Evolutionary conservation across 2,329 filamentous ascomycete species (phyloP).

Genomic region (Escovopsis sp.): DNA sequence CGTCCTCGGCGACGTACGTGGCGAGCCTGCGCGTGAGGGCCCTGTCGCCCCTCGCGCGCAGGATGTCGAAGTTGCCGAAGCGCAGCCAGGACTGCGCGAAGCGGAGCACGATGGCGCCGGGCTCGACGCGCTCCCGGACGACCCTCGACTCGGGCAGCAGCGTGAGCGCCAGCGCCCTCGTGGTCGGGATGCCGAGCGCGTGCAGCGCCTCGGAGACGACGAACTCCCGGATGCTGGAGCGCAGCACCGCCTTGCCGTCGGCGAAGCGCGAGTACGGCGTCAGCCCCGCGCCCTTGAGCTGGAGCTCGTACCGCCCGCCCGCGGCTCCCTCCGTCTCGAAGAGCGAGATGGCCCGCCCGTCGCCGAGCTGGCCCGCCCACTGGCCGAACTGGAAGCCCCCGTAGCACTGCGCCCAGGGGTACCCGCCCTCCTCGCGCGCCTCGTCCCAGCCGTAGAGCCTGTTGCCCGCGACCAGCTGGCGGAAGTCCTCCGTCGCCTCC

Average conservation of each 20-base stretch:
- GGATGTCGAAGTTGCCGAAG: conserved; percentile 92
- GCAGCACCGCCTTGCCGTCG: conserved; percentile 83
- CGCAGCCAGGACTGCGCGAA: conserved; percentile 88
- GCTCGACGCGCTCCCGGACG: conserved; percentile 63
- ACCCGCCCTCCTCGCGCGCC: conserved; percentile 51
- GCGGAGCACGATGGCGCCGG: conserved; percentile 80
- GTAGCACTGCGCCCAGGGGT: conserved; percentile 98
- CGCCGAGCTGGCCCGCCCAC: conserved; percentile 92
- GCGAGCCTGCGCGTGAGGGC: conserved; percentile 58
- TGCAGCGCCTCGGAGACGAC: conserved; percentile 82
- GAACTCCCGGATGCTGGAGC: conserved; percentile 89
- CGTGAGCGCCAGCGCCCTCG: conserved; percentile 71
- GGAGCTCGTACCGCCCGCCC: conserved; percentile 68
- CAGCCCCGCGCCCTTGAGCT: conserved; percentile 83
- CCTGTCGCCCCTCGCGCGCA: conserved; percentile 67
- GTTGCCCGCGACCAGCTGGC: conserved; percentile 66
- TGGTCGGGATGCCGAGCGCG: conserved; percentile 73
- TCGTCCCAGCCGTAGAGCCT: conserved; percentile 64
- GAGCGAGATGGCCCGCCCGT: conserved; percentile 84
- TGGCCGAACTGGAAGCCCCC: conserved; percentile 69
- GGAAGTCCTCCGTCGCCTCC: conserved; percentile 58
- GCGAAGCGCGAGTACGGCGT: conserved; percentile 96
- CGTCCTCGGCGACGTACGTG: conserved; percentile 74
- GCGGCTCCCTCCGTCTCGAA: conserved; percentile 75
- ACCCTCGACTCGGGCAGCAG: conserved; percentile 61